These are phyloP conservation scores for Epichloe sibirici DNA, from an alignment of 2,329 filamentous ascomycete genomes.

Conservation along the genomic window DNA sequence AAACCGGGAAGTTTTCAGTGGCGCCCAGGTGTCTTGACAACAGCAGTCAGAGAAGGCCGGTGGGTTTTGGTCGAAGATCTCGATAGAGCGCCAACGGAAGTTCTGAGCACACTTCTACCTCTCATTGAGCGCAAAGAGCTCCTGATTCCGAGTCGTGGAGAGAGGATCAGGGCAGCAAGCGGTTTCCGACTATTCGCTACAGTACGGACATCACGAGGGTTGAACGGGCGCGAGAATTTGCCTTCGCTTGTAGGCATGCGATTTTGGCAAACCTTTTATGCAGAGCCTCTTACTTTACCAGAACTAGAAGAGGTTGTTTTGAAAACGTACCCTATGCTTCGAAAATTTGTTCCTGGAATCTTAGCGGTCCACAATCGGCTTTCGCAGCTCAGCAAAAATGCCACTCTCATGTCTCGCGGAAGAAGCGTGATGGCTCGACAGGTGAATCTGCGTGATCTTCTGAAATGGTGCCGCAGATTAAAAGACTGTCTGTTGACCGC, in stretches of 20 bases:
- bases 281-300: constrained; percentile 49
- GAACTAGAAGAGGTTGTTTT: constrained; percentile 68
- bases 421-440: constrained; percentile 38
- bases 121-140: constrained; percentile 88
- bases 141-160: constrained; percentile 76
- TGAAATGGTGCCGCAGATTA: constrained; percentile 83
- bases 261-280: constrained; percentile 70
- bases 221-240: constrained; percentile 52
- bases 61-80: constrained; percentile 98
- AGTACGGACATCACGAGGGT: constrained; percentile 62
- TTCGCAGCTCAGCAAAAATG: constrained; percentile 37
- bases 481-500: constrained; percentile 49
- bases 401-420: constrained; percentile 18
- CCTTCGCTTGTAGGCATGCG: constrained; percentile 71
- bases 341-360: constrained; percentile 47
- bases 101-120: constrained; percentile 84
- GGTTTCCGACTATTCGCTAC: constrained; percentile 90
- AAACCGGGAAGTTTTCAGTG: constrained; percentile 84
- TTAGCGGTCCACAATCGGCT: constrained; percentile 47
- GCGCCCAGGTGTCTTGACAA: constrained; percentile 85
- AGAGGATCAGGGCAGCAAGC: constrained; percentile 68
- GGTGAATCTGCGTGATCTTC: constrained; percentile 62
- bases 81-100: constrained; percentile 86
- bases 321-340: constrained; percentile 57
- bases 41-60: constrained; percentile 82